These are phyloP conservation scores for Metschnikowia gelsemii DNA, from an alignment of 805 yeast genomes.

Conservation along the genomic window DNA sequence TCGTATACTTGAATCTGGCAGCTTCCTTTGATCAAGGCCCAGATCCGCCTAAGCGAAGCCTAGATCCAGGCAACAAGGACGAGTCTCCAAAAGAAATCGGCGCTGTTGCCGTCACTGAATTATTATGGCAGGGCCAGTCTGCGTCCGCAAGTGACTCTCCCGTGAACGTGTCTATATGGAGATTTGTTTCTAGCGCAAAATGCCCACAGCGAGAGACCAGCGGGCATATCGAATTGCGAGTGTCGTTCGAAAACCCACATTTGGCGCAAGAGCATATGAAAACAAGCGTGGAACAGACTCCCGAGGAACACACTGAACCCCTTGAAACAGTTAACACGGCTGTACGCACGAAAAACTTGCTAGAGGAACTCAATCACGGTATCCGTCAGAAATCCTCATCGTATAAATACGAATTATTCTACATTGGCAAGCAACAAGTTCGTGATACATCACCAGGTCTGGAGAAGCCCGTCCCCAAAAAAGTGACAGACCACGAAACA, in stretches of 20 bases:
- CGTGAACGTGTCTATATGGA: constrained; percentile 24
- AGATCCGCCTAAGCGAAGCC: neutral
- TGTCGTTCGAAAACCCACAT: constrained; percentile 7
- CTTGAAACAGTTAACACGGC: no score
- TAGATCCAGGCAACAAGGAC: neutral
- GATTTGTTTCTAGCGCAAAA: constrained; percentile 25
- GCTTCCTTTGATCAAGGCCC: constrained; percentile 2
- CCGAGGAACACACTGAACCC: no score
- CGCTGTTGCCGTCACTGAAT: constrained; percentile 1
- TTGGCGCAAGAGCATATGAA: no score
- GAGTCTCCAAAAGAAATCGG: neutral
- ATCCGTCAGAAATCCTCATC: constrained; percentile 1
- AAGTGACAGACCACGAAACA: neutral
- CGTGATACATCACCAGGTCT: no score
- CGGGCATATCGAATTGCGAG: constrained; percentile 10
- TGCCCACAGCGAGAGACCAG: constrained; percentile 9
- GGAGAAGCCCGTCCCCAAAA: no score
- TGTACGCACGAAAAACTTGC: constrained; percentile 8
- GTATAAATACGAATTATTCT: constrained; percentile 3
- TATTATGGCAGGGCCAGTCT: constrained; percentile 9
- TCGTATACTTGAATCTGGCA: constrained; percentile 7
- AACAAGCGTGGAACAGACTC: no score
- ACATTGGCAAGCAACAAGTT: neutral
- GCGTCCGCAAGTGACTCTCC: constrained; percentile 2
- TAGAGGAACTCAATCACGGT: constrained; percentile 13